phyloP scores from a whole-genome alignment of 140 eudicot species.

The Bidens hawaiensis region DNA sequence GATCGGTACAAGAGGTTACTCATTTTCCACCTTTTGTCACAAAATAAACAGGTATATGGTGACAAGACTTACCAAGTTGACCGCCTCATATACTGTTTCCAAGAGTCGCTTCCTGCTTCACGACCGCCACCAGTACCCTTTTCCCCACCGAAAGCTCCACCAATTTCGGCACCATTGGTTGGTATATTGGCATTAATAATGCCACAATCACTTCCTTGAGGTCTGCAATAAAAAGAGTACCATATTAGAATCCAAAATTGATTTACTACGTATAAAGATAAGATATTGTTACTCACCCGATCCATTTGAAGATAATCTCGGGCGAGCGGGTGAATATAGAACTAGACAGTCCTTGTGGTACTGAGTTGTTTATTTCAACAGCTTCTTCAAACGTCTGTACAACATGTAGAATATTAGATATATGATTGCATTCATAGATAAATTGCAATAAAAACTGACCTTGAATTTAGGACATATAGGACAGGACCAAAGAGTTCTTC shows the following conservation, averaged over 20 bases:
- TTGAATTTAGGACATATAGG: slow-evolving; percentile 73
- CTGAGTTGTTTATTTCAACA: slow-evolving; percentile 83
- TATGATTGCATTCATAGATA: background rate
- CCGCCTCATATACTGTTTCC: slow-evolving; percentile 57
- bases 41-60: background rate
- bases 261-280: background rate
- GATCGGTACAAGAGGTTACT: background rate
- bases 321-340: slow-evolving; percentile 83
- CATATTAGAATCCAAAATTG: background rate
- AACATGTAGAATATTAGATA: background rate
- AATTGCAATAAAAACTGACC: slow-evolving; percentile 28
- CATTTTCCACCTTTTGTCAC: background rate
- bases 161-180: no score
- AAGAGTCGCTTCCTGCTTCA: no score
- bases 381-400: slow-evolving; percentile 87
- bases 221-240: slow-evolving; percentile 37
- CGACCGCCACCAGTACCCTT: no score
- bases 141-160: no score
- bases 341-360: slow-evolving; percentile 93
- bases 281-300: slow-evolving; percentile 46
- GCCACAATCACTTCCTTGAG: slow-evolving; percentile 95
- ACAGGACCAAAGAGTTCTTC: slow-evolving; percentile 94
- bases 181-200: slow-evolving; percentile 82
- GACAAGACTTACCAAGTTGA: background rate
- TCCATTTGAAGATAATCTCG: slow-evolving; percentile 83